phyloP scores from a whole-genome alignment of 2,329 filamentous ascomycete genomes.

The Uncinocarpus reesii region DNA sequence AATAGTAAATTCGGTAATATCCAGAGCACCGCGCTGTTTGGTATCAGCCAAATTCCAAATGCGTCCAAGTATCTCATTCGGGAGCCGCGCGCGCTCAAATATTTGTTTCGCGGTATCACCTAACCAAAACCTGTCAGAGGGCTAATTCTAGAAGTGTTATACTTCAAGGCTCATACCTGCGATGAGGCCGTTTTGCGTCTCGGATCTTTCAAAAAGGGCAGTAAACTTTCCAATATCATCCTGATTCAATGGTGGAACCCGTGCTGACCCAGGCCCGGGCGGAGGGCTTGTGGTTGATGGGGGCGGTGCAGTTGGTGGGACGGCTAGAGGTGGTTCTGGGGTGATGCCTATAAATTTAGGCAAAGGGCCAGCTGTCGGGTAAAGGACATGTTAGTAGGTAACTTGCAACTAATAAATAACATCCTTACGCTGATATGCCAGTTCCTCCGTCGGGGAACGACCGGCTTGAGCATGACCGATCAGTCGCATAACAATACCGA shows the following conservation, averaged over 20 bases:
- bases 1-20: conserved; percentile 87
- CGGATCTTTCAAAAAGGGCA: conserved; percentile 81
- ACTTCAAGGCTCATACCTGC: conserved; percentile 42
- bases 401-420: conserved; percentile 1
- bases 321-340: conserved; percentile 26
- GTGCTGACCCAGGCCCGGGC: conserved; percentile 52
- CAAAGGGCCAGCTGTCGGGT: conserved; percentile 55
- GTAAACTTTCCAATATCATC: conserved; percentile 87
- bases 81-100: conserved; percentile 82
- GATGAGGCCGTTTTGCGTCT: conserved; percentile 63
- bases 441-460: conserved; percentile 65
- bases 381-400: neutral
- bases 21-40: conserved; percentile 78
- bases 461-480: conserved; percentile 93
- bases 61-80: conserved; percentile 80
- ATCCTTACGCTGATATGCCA: conserved; percentile 63
- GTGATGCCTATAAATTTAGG: conserved; percentile 80
- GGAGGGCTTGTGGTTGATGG: conserved; percentile 41
- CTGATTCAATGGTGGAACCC: conserved; percentile 76
- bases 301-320: conserved; percentile 45
- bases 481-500: conserved; percentile 82
- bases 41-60: conserved; percentile 96
- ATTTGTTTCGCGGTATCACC: conserved; percentile 85
- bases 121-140: conserved; percentile 23
- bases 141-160: neutral